Percentiles rank a stretch among this genome's conserved stretches.
phyloP scores from a whole-genome alignment of 352 stramenopile species.

The Aphanomyces astaci region DNA sequence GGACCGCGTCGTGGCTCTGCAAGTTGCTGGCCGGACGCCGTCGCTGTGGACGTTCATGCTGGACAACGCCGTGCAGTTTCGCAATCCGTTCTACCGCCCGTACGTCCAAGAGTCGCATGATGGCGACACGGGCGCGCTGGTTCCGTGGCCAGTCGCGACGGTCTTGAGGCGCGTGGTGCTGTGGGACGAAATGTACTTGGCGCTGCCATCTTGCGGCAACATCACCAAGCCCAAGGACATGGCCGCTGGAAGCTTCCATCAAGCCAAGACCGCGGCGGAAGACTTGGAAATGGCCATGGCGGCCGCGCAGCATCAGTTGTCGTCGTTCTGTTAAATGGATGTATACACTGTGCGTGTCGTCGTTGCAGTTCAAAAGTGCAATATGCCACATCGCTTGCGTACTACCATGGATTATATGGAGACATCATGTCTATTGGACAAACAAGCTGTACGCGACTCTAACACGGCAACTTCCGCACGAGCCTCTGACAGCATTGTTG shows the following conservation, averaged over 20 bases:
- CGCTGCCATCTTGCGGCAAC: constrained; percentile 32
- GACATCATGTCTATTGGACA: too few species aligned
- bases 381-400: too few species aligned
- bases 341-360: too few species aligned
- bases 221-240: constrained; percentile 33
- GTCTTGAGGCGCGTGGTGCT: constrained; percentile 66
- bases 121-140: constrained; percentile 35
- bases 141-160: constrained; percentile 40
- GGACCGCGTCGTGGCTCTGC: constrained; percentile 45
- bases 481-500: too few species aligned
- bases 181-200: constrained; percentile 67
- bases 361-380: too few species aligned
- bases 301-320: constrained; percentile 31
- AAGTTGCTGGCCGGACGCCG: constrained; percentile 41
- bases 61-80: constrained; percentile 34
- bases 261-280: constrained; percentile 31
- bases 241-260: constrained; percentile 10
- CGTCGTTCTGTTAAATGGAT: too few species aligned
- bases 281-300: constrained; percentile 55
- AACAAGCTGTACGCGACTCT: too few species aligned
- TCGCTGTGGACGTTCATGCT: constrained; percentile 67
- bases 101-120: constrained; percentile 29
- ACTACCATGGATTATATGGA: too few species aligned
- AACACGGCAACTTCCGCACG: too few species aligned
- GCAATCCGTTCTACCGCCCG: constrained; percentile 58